phyloP scores from a whole-genome alignment of 2,329 filamentous ascomycete species.

The Esteya vermicola region DNA sequence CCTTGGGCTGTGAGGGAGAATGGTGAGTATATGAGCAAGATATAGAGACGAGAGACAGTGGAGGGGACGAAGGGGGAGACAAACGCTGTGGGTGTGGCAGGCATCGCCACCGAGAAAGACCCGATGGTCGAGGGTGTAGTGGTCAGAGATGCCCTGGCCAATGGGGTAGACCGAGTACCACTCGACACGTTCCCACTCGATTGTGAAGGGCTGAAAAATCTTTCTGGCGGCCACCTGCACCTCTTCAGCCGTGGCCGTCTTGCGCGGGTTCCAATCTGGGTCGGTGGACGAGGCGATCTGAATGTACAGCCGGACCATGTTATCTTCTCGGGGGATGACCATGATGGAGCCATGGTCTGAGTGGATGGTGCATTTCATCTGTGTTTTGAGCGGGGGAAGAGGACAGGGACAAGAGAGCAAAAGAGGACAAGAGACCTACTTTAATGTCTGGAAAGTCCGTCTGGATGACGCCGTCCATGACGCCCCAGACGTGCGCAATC shows the following conservation, averaged over 20 bases:
- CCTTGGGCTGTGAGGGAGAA: constrained; percentile 44
- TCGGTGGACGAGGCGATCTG: constrained; percentile 51
- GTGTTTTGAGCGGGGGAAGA: not conserved
- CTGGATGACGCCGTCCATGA: constrained; percentile 59
- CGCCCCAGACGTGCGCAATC: constrained; percentile 59
- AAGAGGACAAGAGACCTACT: constrained; percentile 14
- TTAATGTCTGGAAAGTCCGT: constrained; percentile 70
- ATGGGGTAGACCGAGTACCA: constrained; percentile 71
- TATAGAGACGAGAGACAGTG: not conserved
- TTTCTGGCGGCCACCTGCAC: constrained; percentile 52
- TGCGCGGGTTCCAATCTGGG: constrained; percentile 45
- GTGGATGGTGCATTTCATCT: constrained; percentile 66
- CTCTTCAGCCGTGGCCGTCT: constrained; percentile 46
- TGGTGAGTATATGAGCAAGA: not conserved
- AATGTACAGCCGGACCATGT: constrained; percentile 56
- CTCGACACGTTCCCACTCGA: constrained; percentile 52
- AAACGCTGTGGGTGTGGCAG: constrained; percentile 64
- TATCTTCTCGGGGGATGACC: constrained; percentile 60
- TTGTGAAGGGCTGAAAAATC: constrained; percentile 51
- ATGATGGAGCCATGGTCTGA: constrained; percentile 62
- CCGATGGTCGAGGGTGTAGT: constrained; percentile 51
- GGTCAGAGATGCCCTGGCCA: constrained; percentile 57
- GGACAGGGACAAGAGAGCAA: not conserved
- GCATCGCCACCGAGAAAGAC: constrained; percentile 66
- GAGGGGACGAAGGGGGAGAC: constrained; percentile 13